These are phyloP conservation scores for Cyclocybe aegerita DNA, from an alignment of 768 basidiomycete species.

Conservation along the genomic window DNA sequence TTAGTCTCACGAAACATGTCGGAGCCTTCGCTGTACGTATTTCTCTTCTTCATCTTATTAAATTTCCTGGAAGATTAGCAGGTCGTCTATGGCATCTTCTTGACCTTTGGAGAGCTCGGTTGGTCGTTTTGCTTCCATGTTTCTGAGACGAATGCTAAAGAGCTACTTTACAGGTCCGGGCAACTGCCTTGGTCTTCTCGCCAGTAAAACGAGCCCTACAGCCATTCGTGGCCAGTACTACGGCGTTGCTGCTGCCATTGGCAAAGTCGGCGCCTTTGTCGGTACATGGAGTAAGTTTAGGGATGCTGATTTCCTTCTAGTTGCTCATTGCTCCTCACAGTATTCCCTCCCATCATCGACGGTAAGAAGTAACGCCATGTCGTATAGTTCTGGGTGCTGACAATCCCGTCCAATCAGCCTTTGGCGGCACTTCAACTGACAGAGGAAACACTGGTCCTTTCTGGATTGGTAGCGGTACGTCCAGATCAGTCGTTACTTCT, in stretches of 20 bases:
- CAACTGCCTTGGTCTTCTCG: conserved; percentile 83
- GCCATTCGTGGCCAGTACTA: conserved; percentile 86
- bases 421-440: conserved; percentile 51
- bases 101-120: conserved; percentile 87
- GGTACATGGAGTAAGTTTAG: conserved; percentile 70
- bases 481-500: too few relatives aligned
- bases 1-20: conserved; percentile 59
- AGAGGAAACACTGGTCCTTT: conserved; percentile 83
- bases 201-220: conserved; percentile 83
- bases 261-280: conserved; percentile 81
- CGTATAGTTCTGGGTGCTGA: background rate
- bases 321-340: conserved; percentile 28
- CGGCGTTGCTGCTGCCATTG: conserved; percentile 82
- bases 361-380: conserved; percentile 31
- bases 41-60: background rate
- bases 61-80: conserved; percentile 17
- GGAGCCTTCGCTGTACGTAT: conserved; percentile 72
- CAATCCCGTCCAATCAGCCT: conserved; percentile 39
- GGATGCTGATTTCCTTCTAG: background rate
- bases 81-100: conserved; percentile 90
- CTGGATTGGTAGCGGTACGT: conserved; percentile 76
- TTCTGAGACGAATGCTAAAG: background rate
- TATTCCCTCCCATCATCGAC: conserved; percentile 65
- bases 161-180: conserved; percentile 57
- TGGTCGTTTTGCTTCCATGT: conserved; percentile 12